These are phyloP conservation scores for Tylopilus balloui DNA, from an alignment of 768 basidiomycete species.

Conservation along the genomic window DNA sequence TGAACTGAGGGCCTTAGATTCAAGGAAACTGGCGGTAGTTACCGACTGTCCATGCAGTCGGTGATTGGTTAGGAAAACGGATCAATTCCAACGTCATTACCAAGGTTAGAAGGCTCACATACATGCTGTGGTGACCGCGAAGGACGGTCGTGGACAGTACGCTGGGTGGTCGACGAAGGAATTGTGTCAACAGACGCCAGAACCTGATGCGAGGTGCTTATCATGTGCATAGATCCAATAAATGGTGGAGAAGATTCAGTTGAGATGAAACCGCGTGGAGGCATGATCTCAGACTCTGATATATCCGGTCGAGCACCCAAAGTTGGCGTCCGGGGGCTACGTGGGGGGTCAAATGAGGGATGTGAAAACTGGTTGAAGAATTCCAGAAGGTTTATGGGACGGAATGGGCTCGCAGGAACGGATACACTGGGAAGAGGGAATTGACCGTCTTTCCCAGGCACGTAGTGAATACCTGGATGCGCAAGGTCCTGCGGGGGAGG, in stretches of 20 bases:
- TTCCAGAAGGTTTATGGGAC: conserved; percentile 30
- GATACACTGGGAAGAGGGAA: conserved; percentile 14
- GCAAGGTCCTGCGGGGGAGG: conserved; percentile 44
- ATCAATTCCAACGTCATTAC: conserved; percentile 4
- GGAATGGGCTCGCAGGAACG: conserved; percentile 31
- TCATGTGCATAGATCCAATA: conserved; percentile 9
- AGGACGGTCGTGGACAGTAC: conserved; percentile 22
- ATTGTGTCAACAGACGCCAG: conserved; percentile 1
- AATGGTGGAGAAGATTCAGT: conserved; percentile 41
- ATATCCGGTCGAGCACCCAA: conserved; percentile 2
- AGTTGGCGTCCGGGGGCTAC: background rate
- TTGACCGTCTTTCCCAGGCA: conserved; percentile 15
- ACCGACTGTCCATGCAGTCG: conserved; percentile 2
- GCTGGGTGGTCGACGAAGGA: conserved; percentile 8
- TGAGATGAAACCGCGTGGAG: conserved; percentile 34
- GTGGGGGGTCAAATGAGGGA: conserved; percentile 1
- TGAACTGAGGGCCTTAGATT: background rate
- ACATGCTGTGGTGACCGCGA: conserved; percentile 19
- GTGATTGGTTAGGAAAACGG: background rate
- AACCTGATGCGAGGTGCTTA: background rate
- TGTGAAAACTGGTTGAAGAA: conserved; percentile 19
- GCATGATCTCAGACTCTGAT: conserved; percentile 5
- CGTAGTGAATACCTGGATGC: conserved; percentile 13
- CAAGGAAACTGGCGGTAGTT: background rate
- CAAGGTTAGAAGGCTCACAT: conserved; percentile 6